Evolutionary conservation across 805 yeast species (phyloP).

Genomic region (Yarrowia deformans): DNA sequence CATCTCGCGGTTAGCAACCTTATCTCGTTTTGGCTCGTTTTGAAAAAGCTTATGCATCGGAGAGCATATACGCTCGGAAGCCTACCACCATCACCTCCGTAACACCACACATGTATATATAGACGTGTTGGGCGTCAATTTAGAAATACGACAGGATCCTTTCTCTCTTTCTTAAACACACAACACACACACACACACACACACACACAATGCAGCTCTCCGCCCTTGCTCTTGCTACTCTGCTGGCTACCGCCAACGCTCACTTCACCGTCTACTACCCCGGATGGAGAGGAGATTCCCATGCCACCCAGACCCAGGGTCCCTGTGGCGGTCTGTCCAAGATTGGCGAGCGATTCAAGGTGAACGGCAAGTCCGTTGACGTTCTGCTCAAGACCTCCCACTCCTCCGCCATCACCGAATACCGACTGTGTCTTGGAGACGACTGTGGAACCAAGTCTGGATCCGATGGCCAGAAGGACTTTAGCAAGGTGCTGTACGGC

Average conservation of each 20-base stretch:
- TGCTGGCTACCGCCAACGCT: slow-evolving; percentile 44
- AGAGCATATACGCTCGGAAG: slow-evolving; percentile 24
- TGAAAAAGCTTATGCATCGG: neutral
- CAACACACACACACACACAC: too few species aligned
- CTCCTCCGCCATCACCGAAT: slow-evolving; percentile 42
- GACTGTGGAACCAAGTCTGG: slow-evolving; percentile 42
- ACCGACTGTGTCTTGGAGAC: slow-evolving; percentile 44
- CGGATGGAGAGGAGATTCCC: slow-evolving; percentile 45
- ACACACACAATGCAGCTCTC: slow-evolving; percentile 41
- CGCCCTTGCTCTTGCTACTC: slow-evolving; percentile 40
- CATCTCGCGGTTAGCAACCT: slow-evolving; percentile 27
- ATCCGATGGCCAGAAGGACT: slow-evolving; percentile 41
- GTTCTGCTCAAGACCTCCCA: slow-evolving; percentile 43
- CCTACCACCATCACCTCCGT: slow-evolving; percentile 2
- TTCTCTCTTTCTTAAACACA: too few species aligned
- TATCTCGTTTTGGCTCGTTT: neutral
- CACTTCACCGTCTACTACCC: slow-evolving; percentile 46
- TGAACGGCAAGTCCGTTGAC: slow-evolving; percentile 44
- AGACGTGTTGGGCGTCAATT: neutral
- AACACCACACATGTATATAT: neutral
- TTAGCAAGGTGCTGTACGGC: slow-evolving; percentile 42
- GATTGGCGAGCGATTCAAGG: slow-evolving; percentile 43
- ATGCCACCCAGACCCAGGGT: slow-evolving; percentile 45
- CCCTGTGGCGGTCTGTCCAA: slow-evolving; percentile 46
- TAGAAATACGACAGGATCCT: too few species aligned